Percentiles rank a stretch among this genome's conserved stretches.
phyloP scores from a whole-genome alignment of 169 alveolate species.

The Babesia ovata region DNA sequence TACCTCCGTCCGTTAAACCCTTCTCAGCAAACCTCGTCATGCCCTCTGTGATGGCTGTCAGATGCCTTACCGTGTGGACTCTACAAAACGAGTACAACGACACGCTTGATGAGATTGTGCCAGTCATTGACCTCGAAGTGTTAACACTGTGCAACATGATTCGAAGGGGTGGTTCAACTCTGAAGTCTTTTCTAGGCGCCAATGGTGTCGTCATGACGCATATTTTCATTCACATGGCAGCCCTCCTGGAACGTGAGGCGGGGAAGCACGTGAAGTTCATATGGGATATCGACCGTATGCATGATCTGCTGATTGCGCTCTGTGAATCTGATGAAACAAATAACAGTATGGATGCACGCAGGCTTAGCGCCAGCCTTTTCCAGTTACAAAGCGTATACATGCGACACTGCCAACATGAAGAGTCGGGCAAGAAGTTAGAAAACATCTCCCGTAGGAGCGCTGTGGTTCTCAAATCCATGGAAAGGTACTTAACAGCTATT shows the following conservation, averaged over 20 bases:
- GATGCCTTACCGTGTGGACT: conserved; percentile 57
- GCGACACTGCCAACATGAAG: not conserved
- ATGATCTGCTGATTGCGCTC: conserved; percentile 7
- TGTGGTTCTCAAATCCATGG: not conserved
- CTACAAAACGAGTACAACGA: conserved; percentile 14
- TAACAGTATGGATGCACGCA: not conserved
- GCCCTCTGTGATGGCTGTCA: conserved; percentile 26
- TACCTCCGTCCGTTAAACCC: not conserved
- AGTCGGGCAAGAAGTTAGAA: not conserved
- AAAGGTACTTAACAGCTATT: not conserved
- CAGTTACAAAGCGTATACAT: conserved; percentile 4
- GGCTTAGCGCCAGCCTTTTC: conserved; percentile 2
- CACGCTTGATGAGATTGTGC: conserved; percentile 51
- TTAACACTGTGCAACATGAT: conserved; percentile 10
- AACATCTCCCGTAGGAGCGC: not conserved
- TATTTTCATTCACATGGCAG: conserved; percentile 1
- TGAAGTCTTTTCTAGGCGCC: conserved; percentile 4
- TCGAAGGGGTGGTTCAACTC: not conserved
- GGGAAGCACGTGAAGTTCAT: conserved; percentile 3
- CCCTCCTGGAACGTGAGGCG: conserved; percentile 8
- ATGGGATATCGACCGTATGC: conserved; percentile 1
- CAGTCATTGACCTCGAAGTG: conserved; percentile 18
- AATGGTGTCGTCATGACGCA: conserved; percentile 29
- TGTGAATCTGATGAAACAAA: not conserved
- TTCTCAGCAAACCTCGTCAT: not conserved